Conservation (phyloP, 139 green algal species). For the Closterium sp. region DNA sequence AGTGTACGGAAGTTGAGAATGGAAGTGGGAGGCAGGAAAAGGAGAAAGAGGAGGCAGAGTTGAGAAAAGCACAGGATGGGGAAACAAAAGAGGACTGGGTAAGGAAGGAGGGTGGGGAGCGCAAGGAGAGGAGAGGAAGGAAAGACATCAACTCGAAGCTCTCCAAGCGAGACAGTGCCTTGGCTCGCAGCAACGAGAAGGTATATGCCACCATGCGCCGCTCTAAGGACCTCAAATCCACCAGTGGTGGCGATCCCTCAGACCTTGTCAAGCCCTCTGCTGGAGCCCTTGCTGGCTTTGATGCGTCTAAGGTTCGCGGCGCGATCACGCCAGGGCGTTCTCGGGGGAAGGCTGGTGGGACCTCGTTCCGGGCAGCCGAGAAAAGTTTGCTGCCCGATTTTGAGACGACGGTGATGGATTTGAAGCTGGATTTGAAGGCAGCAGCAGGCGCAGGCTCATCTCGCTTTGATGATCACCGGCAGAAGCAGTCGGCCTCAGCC, state of each 20-base stretch:
- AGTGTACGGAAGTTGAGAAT: too few relatives aligned
- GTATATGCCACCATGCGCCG: background rate
- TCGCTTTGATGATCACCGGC: background rate
- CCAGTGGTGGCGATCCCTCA: background rate
- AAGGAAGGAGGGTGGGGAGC: background rate
- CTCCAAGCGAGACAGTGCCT: background rate
- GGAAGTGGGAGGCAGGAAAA: background rate
- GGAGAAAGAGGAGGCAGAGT: background rate
- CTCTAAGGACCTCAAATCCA: background rate
- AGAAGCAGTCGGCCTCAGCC: background rate
- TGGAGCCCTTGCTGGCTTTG: background rate
- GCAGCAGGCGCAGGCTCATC: background rate
- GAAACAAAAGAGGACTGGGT: background rate
- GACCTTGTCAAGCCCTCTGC: background rate
- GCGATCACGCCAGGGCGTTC: background rate
- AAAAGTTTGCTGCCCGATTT: background rate
- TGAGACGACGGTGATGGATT: background rate
- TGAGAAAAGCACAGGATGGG: background rate
- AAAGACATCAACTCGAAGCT: background rate
- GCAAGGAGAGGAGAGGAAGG: background rate
- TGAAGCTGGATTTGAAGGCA: background rate
- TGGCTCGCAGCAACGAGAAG: background rate
- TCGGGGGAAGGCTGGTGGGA: background rate
- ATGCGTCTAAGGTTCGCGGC: background rate
- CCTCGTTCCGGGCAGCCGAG: background rate